These are phyloP conservation scores for Eucalyptus cloeziana DNA, from an alignment of 345 rosid genomes.

Conservation along the genomic window DNA sequence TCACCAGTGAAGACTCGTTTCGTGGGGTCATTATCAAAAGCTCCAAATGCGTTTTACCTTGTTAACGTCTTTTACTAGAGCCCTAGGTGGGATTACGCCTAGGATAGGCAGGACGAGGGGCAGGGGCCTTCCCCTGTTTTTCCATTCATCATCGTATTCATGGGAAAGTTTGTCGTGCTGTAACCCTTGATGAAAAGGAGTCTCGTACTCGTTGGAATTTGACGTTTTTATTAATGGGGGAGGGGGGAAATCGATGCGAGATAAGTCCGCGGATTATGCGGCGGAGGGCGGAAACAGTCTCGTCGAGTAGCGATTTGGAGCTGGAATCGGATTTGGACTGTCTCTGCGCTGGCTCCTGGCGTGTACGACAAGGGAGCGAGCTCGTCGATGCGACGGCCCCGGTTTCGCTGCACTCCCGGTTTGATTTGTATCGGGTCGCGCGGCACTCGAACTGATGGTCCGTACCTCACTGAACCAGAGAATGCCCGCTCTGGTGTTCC, in stretches of 20 bases:
- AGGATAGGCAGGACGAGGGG: not conserved
- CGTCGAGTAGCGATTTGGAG: not conserved
- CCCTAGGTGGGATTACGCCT: not conserved
- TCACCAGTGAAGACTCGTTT: not conserved
- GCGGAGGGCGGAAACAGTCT: not conserved
- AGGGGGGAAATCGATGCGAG: not conserved
- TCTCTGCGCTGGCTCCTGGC: not conserved
- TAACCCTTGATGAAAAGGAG: not conserved
- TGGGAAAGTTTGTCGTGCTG: not conserved
- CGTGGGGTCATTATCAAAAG: not conserved
- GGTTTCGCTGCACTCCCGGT: not conserved
- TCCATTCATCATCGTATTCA: not conserved
- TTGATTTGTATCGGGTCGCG: not conserved
- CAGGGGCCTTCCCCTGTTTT: not conserved
- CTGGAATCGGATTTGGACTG: not conserved
- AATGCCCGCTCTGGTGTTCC: not conserved
- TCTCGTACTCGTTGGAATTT: not conserved
- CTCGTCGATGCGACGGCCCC: not conserved
- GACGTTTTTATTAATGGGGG: not conserved
- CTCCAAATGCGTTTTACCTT: not conserved
- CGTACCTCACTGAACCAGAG: not conserved
- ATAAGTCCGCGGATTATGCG: not conserved
- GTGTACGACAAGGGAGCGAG: not conserved
- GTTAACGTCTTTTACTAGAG: not conserved
- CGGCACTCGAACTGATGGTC: not conserved